Percentiles rank a stretch among this genome's conserved stretches.
Evolutionary conservation across 768 basidiomycete genomes (phyloP).

Genomic region (Crassisporium funariophilum): DNA sequence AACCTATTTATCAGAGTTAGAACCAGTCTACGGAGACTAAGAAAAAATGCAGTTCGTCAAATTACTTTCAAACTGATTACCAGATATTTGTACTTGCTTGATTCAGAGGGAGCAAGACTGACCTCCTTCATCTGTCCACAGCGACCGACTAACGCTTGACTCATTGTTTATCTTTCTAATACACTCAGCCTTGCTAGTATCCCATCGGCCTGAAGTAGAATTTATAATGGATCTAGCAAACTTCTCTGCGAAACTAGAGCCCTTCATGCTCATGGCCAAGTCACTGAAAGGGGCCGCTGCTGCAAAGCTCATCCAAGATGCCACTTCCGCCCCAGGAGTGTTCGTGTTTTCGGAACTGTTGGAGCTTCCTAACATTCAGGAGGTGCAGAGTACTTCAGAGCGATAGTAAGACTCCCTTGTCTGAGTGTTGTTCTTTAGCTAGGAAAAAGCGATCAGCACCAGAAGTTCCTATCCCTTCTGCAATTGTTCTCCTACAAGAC

Average conservation of each 20-base stretch:
- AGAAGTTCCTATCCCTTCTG: constrained; percentile 63
- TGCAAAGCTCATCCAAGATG: constrained; percentile 85
- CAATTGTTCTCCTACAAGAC: constrained; percentile 92
- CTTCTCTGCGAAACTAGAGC: constrained; percentile 76
- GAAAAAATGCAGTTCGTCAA: too few species aligned
- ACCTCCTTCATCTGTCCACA: too few species aligned
- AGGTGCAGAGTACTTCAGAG: constrained; percentile 49
- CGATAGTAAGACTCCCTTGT: neutral
- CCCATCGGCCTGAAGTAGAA: too few species aligned
- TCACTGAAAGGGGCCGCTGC: constrained; percentile 91
- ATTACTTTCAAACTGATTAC: too few species aligned
- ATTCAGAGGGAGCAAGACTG: too few species aligned
- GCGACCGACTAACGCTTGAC: too few species aligned
- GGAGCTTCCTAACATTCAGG: constrained; percentile 79
- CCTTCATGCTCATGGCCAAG: constrained; percentile 89
- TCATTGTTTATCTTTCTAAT: too few species aligned
- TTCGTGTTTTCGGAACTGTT: constrained; percentile 92
- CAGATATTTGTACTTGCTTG: too few species aligned
- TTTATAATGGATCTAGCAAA: constrained; percentile 70
- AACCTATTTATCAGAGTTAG: too few species aligned
- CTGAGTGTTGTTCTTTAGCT: constrained; percentile 49
- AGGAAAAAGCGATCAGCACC: constrained; percentile 61
- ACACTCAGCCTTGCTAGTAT: too few species aligned
- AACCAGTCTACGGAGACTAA: too few species aligned
- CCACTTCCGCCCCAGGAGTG: constrained; percentile 85